A percentile compares a stretch with the other conserved stretches of the same genome.
These are phyloP conservation scores for Peronospora belbahrii DNA, from an alignment of 352 stramenopile species.

Conservation along the genomic window DNA sequence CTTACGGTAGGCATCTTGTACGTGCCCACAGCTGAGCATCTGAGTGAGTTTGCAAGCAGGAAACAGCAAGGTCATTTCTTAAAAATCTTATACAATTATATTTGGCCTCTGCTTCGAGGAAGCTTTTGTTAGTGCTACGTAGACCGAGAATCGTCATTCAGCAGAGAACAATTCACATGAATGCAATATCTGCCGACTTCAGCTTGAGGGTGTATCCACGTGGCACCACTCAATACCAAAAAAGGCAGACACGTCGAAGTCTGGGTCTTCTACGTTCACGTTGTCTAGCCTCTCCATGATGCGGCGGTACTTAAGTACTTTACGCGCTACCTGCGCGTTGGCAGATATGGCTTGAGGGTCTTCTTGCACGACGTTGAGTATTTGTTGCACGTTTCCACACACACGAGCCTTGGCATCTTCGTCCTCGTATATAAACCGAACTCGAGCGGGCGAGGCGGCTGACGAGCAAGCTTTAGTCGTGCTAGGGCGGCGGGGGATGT, in stretches of 20 bases:
- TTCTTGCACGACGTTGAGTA: slow-evolving; percentile 30
- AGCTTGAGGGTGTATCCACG: slow-evolving; percentile 18
- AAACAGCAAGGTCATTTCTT: too few species aligned
- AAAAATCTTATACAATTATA: slow-evolving; percentile 9
- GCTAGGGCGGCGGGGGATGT: slow-evolving; percentile 4
- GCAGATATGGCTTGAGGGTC: slow-evolving; percentile 20
- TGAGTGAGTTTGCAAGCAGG: too few species aligned
- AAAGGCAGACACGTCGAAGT: slow-evolving; percentile 35
- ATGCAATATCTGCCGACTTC: slow-evolving; percentile 16
- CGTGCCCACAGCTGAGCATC: too few species aligned
- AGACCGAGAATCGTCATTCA: slow-evolving; percentile 6
- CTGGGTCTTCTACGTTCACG: slow-evolving; percentile 26
- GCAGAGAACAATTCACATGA: too few species aligned
- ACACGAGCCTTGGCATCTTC: slow-evolving; percentile 30
- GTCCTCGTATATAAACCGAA: slow-evolving; percentile 35
- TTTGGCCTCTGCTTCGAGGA: slow-evolving; percentile 8
- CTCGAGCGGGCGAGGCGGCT: slow-evolving; percentile 14
- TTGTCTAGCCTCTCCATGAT: slow-evolving; percentile 27
- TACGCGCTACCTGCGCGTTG: slow-evolving; percentile 30
- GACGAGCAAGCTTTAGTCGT: slow-evolving; percentile 2
- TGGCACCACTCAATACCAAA: slow-evolving; percentile 39
- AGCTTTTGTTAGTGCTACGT: slow-evolving; percentile 2
- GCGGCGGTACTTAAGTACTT: slow-evolving; percentile 32
- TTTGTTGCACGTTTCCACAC: slow-evolving; percentile 27
- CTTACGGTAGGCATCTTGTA: too few species aligned